A percentile compares a stretch with the other conserved stretches of the same genome.
These are phyloP conservation scores for Rhynchospora breviuscula DNA, from an alignment of 176 grass and related monocot genomes.

Conservation along the genomic window DNA sequence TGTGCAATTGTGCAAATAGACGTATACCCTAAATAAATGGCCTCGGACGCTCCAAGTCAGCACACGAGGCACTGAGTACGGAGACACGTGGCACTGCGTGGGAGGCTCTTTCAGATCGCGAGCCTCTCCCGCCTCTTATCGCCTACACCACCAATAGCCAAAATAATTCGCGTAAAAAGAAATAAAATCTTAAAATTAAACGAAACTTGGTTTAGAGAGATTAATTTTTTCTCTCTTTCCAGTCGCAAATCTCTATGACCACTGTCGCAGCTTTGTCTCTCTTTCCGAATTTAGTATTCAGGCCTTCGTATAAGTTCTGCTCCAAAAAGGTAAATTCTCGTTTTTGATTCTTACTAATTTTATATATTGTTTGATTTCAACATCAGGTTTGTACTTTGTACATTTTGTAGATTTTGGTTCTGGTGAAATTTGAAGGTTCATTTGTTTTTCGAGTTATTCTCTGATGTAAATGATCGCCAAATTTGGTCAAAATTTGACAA, in stretches of 20 bases:
- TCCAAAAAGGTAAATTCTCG: conserved; percentile 53
- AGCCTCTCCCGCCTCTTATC: conserved; percentile 52
- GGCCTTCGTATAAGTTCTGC: conserved; percentile 55
- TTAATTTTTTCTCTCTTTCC: conserved; percentile 9
- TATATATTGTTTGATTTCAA: not conserved
- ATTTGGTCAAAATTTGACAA: not conserved
- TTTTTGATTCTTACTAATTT: not conserved
- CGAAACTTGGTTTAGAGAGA: not conserved
- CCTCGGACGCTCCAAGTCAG: conserved; percentile 36
- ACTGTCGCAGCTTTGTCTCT: conserved; percentile 54
- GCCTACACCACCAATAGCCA: conserved; percentile 22
- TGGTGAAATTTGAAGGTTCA: not conserved
- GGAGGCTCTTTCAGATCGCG: conserved; percentile 77
- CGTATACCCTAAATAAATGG: conserved; percentile 22
- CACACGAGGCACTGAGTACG: not conserved
- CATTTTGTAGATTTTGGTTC: not conserved
- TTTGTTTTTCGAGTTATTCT: not conserved
- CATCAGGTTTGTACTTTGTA: not conserved
- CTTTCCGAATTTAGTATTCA: conserved; percentile 55
- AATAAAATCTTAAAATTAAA: conserved; percentile 4
- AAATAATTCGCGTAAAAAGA: conserved; percentile 12
- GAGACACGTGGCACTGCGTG: conserved; percentile 51
- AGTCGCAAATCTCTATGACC: conserved; percentile 48
- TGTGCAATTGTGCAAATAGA: conserved; percentile 28
- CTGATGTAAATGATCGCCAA: not conserved